Evolutionary conservation across 768 basidiomycete genomes (phyloP).

Genomic region (Lepiota venenata): DNA sequence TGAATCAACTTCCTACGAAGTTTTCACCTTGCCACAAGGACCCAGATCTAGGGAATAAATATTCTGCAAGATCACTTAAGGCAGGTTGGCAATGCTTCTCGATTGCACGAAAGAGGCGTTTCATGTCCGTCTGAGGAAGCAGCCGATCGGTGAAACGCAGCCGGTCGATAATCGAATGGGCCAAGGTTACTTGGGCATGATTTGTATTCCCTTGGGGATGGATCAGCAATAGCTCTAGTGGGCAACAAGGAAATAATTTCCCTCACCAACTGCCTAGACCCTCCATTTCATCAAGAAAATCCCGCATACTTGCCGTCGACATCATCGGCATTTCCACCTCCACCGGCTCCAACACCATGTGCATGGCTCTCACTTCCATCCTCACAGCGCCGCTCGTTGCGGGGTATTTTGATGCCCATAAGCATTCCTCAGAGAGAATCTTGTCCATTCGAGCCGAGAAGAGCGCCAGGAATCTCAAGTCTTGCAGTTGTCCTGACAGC

Average conservation of each 20-base stretch:
- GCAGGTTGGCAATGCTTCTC: not conserved
- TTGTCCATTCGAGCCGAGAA: constrained; percentile 33
- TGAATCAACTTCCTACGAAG: not conserved
- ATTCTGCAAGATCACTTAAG: not conserved
- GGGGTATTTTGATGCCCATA: constrained; percentile 33
- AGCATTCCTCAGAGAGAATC: constrained; percentile 22
- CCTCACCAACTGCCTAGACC: not conserved
- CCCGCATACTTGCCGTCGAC: not conserved
- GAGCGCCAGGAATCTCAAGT: constrained; percentile 35
- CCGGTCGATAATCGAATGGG: constrained; percentile 1
- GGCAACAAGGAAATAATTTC: not conserved
- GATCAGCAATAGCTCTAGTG: not conserved
- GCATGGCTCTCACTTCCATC: constrained; percentile 19
- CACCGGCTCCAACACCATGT: not conserved
- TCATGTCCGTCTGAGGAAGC: not conserved
- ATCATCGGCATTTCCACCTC: not conserved
- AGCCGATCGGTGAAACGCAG: not conserved
- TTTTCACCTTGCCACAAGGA: not conserved
- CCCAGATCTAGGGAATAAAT: constrained; percentile 6
- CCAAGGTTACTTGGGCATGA: not conserved
- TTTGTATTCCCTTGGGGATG: not conserved
- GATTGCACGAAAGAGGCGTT: not conserved
- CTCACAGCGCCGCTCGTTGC: constrained; percentile 16
- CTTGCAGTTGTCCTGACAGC: constrained; percentile 51
- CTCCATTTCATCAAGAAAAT: not conserved